Evolutionary conservation across 2,329 filamentous ascomycete genomes (phyloP), one percentile per base, ranked within the genome.

Genomic region (Exophiala calicioides): DNA sequence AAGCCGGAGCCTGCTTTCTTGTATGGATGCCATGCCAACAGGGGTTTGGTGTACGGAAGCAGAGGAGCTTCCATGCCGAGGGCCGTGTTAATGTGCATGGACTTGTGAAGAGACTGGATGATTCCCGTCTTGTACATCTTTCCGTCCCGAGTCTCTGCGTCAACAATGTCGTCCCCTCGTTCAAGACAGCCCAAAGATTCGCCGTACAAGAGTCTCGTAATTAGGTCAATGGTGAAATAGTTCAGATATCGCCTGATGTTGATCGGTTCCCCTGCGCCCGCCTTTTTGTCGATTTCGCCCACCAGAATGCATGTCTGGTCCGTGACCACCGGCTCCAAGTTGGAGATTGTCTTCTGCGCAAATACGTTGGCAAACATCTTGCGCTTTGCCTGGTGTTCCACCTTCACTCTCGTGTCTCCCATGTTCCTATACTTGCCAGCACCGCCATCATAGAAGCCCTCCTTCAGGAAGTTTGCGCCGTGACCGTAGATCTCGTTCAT

Each of bases 401-500:
- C 40, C 40, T 58, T 56, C 24, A 46, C 42, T 15, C 57, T 46
- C 24, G 52, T 50, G 32, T 55, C 52, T 8, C 45, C 52, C 24
- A 55, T 41, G 33, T 53, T 23, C 16, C 52, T 29, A 24, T 29
- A 35, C 31, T 41, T 32, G n/a, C 52, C 50, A 3, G 52, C 52
- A 5, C 52, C 52, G 4, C 39, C 50, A 49, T 65, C 56, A 41
- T 69, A 69, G 57, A 62, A 67, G 4, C 57, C 59, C 0, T 62
- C 60, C 49, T 75, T 74, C 16, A 62, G 50, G 19, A 71, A 72
- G 13, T 63, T 63, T 3, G 63, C 67, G 1, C 67, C 65, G 5
- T 64, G 61, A 5, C 69, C 68, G 47, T 75, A 76, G 20, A 76
- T 66, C 0, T 53, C 60, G 44, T 70, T 73, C 2, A 68, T 52